Conservation (phyloP, 2,329 filamentous ascomycete species). For the Lecanicillium sp. region DNA sequence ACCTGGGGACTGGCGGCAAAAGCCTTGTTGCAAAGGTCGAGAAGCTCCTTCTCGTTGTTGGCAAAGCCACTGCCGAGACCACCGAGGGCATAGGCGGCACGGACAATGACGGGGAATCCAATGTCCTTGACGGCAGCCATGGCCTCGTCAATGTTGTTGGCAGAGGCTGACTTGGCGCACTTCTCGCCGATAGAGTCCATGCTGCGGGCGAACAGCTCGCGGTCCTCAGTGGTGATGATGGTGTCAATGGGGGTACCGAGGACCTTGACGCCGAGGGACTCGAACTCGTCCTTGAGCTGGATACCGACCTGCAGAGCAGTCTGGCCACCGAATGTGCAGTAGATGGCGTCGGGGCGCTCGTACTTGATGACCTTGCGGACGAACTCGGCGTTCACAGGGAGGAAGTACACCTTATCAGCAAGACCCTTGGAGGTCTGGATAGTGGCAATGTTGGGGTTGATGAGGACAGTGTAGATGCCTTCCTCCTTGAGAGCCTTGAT, state of each 20-base stretch:
- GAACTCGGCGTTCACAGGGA: conserved; percentile 93
- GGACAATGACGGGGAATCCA: conserved; percentile 93
- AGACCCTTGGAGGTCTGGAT: conserved; percentile 98
- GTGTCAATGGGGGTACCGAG: conserved; percentile 95
- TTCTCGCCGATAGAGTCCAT: conserved; percentile 99
- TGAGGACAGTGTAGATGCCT: conserved; percentile 94
- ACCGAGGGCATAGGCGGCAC: conserved; percentile 91
- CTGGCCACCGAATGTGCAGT: conserved; percentile 95
- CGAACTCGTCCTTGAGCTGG: conserved; percentile 95
- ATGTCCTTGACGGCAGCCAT: conserved; percentile 84
- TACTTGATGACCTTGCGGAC: conserved; percentile 96
- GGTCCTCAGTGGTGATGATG: conserved; percentile 97
- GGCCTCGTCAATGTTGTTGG: conserved; percentile 81
- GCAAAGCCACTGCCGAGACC: conserved; percentile 95
- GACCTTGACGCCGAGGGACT: conserved; percentile 84
- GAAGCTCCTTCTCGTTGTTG: conserved; percentile 74
- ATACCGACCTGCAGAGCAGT: conserved; percentile 96
- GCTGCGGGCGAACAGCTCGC: conserved; percentile 92
- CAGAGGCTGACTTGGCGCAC: conserved; percentile 94
- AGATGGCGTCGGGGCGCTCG: conserved; percentile 92
- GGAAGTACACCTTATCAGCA: conserved; percentile 97
- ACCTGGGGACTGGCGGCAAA: conserved; percentile 94
- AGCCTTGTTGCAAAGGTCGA: conserved; percentile 87
- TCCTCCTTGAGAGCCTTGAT: conserved; percentile 98
- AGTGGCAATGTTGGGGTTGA: conserved; percentile 98